Evolutionary conservation across 352 stramenopile genomes (phyloP).

Genomic region (Phytopythium aichiense): DNA sequence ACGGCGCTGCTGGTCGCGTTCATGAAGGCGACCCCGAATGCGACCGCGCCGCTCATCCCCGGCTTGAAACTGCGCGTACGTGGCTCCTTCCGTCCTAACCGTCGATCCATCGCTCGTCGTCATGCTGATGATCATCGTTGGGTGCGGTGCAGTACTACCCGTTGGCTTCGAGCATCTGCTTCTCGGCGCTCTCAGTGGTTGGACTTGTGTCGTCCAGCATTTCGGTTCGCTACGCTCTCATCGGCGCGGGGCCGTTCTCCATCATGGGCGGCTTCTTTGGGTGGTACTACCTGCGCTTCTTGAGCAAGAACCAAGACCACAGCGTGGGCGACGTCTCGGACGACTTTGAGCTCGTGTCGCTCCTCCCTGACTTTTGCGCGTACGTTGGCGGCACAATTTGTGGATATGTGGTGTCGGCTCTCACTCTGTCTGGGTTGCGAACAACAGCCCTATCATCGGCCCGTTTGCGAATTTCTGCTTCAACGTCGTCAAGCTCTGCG

Average conservation of each 20-base stretch:
- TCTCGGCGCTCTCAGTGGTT: constrained; percentile 41
- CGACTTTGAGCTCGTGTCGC: constrained; percentile 64
- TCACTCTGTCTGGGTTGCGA: constrained; percentile 3
- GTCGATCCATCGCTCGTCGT: background rate
- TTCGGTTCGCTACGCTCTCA: constrained; percentile 40
- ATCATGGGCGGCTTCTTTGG: constrained; percentile 73
- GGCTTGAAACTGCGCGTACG: constrained; percentile 63
- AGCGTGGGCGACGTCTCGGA: constrained; percentile 74
- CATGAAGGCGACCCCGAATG: constrained; percentile 69
- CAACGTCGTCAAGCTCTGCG: constrained; percentile 80
- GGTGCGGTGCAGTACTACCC: constrained; percentile 62
- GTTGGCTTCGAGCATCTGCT: constrained; percentile 42
- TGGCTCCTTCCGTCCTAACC: background rate
- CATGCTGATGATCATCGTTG: background rate
- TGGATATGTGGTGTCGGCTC: background rate
- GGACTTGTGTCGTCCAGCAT: constrained; percentile 31
- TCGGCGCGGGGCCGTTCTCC: constrained; percentile 72
- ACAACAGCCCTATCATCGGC: constrained; percentile 45
- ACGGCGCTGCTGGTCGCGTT: constrained; percentile 77
- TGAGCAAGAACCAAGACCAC: constrained; percentile 73
- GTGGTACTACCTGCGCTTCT: constrained; percentile 85
- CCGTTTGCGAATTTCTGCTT: constrained; percentile 77
- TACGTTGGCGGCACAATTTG: constrained; percentile 22
- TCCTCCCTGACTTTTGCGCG: constrained; percentile 69
- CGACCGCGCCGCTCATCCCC: constrained; percentile 46